Conservation (phyloP, 306 rosid species). For the Medicago ruthenica region DNA sequence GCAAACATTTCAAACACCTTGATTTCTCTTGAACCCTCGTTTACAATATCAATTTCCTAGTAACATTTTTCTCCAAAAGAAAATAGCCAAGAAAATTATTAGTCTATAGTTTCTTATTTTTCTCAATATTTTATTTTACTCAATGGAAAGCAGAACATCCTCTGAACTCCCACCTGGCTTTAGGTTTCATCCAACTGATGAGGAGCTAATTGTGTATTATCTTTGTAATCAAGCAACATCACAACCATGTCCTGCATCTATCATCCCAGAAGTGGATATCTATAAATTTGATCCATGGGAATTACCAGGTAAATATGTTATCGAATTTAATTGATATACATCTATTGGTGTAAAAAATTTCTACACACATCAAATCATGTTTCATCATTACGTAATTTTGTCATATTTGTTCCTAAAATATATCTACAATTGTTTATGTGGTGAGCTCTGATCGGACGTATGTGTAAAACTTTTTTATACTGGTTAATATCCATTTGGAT, state of each 20-base stretch:
- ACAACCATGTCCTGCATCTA: constrained; percentile 83
- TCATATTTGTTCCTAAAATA: too few relatives aligned
- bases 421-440: too few relatives aligned
- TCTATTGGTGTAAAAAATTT: neutral
- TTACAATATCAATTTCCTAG: neutral
- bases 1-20: constrained; percentile 85
- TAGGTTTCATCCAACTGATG: constrained; percentile 94
- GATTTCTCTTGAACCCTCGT: constrained; percentile 44
- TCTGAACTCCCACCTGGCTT: constrained; percentile 93
- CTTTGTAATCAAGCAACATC: constrained; percentile 87
- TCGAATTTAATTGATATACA: neutral
- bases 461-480: neutral
- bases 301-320: constrained; percentile 69
- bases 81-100: neutral
- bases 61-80: neutral
- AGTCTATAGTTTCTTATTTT: neutral
- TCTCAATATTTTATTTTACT: neutral
- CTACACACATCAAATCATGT: too few relatives aligned
- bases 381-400: too few relatives aligned
- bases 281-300: constrained; percentile 95
- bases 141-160: constrained; percentile 54
- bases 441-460: neutral
- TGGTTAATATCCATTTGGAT: neutral
- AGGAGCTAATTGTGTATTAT: constrained; percentile 73
- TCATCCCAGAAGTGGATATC: constrained; percentile 85